Percentiles rank a stretch among this genome's conserved stretches.
These are phyloP conservation scores for Russula emetica DNA, from an alignment of 768 basidiomycete species.

Conservation along the genomic window DNA sequence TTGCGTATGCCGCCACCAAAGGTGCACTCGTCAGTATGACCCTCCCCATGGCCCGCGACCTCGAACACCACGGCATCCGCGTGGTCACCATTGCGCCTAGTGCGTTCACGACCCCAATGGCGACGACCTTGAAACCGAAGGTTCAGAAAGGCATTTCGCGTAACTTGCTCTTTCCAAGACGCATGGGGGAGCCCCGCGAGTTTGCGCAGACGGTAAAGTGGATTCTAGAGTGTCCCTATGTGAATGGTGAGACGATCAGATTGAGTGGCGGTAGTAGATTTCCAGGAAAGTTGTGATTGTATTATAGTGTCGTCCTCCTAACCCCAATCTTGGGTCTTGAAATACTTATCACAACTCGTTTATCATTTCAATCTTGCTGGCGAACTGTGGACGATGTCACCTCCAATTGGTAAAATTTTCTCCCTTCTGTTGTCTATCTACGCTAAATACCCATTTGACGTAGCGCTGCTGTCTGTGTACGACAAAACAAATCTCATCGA, in stretches of 20 bases:
- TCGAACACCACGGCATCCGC: slow-evolving; percentile 48
- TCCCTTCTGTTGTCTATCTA: slow-evolving; percentile 1
- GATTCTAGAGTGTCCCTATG: slow-evolving; percentile 35
- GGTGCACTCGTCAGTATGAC: slow-evolving; percentile 55
- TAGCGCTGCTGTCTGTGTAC: slow-evolving; percentile 92
- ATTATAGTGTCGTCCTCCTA: neutral
- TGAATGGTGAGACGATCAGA: slow-evolving; percentile 35
- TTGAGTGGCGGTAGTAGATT: slow-evolving; percentile 32
- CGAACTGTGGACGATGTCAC: slow-evolving; percentile 30
- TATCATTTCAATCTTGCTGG: neutral
- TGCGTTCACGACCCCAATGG: slow-evolving; percentile 46
- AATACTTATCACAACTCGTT: neutral
- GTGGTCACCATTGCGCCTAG: slow-evolving; percentile 56
- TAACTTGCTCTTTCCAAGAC: slow-evolving; percentile 35
- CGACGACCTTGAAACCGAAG: slow-evolving; percentile 32
- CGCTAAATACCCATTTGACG: slow-evolving; percentile 2
- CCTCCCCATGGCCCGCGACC: slow-evolving; percentile 57
- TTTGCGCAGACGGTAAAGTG: slow-evolving; percentile 34
- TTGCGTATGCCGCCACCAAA: slow-evolving; percentile 53
- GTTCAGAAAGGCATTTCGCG: slow-evolving; percentile 25
- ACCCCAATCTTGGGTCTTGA: slow-evolving; percentile 5
- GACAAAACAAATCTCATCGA: slow-evolving; percentile 90
- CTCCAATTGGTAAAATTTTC: slow-evolving; percentile 34
- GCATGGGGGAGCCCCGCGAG: slow-evolving; percentile 35
- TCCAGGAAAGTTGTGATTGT: slow-evolving; percentile 27